A percentile compares a stretch with the other conserved stretches of the same genome.
phyloP scores from a whole-genome alignment of 768 basidiomycete genomes.

The Mycena amicta region DNA sequence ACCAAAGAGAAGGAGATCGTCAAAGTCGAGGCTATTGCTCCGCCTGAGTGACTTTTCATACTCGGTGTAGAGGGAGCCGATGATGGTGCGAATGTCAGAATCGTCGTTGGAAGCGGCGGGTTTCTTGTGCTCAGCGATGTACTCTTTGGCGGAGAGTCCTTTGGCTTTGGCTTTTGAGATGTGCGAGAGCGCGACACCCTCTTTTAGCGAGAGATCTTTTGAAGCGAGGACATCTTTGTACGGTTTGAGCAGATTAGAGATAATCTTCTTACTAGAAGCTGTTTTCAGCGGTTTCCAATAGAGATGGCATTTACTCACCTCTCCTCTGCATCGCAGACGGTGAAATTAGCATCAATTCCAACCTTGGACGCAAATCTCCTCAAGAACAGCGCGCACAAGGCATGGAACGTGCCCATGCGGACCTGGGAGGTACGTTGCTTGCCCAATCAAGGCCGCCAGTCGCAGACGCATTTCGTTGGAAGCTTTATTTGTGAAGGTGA shows the following conservation, averaged over 20 bases:
- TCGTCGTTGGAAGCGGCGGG: conserved; percentile 18
- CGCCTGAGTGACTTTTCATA: conserved; percentile 65
- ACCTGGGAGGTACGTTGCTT: conserved; percentile 54
- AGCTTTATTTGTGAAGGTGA: conserved; percentile 90
- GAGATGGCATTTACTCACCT: conserved; percentile 48
- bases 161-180: conserved; percentile 82
- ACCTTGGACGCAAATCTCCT: conserved; percentile 62
- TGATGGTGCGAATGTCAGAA: conserved; percentile 40
- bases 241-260: conserved; percentile 59
- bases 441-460: conserved; percentile 68
- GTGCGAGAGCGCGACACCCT: conserved; percentile 51
- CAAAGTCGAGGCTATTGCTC: conserved; percentile 83
- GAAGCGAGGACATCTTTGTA: conserved; percentile 49
- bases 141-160: conserved; percentile 56
- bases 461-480: conserved; percentile 84
- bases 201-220: conserved; percentile 55
- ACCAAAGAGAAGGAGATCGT: conserved; percentile 78
- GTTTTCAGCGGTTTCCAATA: neutral
- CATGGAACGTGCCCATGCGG: conserved; percentile 78
- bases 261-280: conserved; percentile 67
- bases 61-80: conserved; percentile 58
- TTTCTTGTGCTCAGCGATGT: conserved; percentile 36
- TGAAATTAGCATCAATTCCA: conserved; percentile 71
- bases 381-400: conserved; percentile 72
- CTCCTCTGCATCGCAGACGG: conserved; percentile 81